Percentiles rank a stretch among this genome's conserved stretches.
Conservation (phyloP, 2,329 filamentous ascomycete species). For the Aspergillus flavus region DNA sequence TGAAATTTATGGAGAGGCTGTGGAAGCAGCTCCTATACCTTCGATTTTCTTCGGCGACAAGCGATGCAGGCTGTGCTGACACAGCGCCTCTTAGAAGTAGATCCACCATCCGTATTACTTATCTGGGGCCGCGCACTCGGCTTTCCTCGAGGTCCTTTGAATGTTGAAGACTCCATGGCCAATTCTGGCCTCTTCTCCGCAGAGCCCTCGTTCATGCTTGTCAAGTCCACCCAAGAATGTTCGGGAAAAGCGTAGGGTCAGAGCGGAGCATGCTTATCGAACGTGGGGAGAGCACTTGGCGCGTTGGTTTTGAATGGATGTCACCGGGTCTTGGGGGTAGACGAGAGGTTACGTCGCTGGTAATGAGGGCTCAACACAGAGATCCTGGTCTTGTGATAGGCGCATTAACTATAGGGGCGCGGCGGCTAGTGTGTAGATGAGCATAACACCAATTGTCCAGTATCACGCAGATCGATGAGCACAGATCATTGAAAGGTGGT, state of each 20-base stretch:
- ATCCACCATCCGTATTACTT: slow-evolving; percentile 32
- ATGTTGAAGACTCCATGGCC: slow-evolving; percentile 12
- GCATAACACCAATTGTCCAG: not conserved
- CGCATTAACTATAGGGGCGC: slow-evolving; percentile 10
- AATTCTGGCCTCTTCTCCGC: slow-evolving; percentile 21
- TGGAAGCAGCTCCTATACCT: slow-evolving; percentile 47
- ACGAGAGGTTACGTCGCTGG: slow-evolving; percentile 6
- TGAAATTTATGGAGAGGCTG: not conserved
- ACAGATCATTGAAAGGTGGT: not conserved
- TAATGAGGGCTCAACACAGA: slow-evolving; percentile 5
- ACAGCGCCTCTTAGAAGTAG: slow-evolving; percentile 66
- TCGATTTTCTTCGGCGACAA: slow-evolving; percentile 76
- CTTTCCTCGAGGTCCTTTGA: slow-evolving; percentile 20
- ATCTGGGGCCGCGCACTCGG: slow-evolving; percentile 28
- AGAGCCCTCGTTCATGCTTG: slow-evolving; percentile 26
- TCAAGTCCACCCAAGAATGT: slow-evolving; percentile 31
- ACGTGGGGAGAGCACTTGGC: slow-evolving; percentile 9
- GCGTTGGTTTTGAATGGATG: slow-evolving; percentile 11
- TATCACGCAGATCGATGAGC: not conserved
- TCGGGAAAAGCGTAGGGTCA: slow-evolving; percentile 18
- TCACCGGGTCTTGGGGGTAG: not conserved
- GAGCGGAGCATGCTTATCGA: slow-evolving; percentile 26
- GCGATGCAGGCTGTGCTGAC: slow-evolving; percentile 85
- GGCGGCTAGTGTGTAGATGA: not conserved
- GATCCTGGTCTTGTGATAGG: slow-evolving; percentile 8